A percentile compares a stretch with the other conserved stretches of the same genome.
phyloP scores from a whole-genome alignment of 805 yeast species.

The Ogataea chonburiensis region DNA sequence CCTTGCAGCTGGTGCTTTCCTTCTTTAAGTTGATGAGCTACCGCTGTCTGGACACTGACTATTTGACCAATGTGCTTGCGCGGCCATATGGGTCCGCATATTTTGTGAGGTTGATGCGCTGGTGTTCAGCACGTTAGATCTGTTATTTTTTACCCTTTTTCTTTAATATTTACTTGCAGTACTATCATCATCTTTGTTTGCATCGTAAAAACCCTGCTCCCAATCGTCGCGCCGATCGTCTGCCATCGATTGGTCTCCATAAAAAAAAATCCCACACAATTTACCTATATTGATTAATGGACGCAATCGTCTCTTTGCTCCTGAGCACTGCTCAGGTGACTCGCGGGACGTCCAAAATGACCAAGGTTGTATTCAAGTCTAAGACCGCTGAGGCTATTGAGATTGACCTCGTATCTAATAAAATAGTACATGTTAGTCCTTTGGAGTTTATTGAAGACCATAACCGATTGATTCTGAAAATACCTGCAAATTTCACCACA shows the following conservation, averaged over 20 bases:
- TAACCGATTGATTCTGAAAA: slow-evolving; percentile 9
- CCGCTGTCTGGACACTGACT: slow-evolving; percentile 1
- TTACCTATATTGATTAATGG: slow-evolving; percentile 4
- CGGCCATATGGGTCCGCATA: slow-evolving; percentile 5
- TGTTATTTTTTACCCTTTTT: slow-evolving; percentile 9
- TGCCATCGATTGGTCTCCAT: no score
- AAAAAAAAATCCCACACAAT: background rate
- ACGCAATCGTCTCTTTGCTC: slow-evolving; percentile 4
- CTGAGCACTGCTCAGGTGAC: slow-evolving; percentile 3
- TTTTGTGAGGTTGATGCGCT: slow-evolving; percentile 5
- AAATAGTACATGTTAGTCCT: slow-evolving; percentile 5
- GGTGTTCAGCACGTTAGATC: slow-evolving; percentile 7
- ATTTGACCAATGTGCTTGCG: background rate
- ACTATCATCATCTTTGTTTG: no score
- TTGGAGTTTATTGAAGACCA: slow-evolving; percentile 17
- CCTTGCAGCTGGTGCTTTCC: slow-evolving; percentile 32
- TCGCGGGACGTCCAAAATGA: slow-evolving; percentile 6
- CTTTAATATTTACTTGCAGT: slow-evolving; percentile 3
- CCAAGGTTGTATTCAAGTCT: slow-evolving; percentile 4
- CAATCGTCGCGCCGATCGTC: slow-evolving; percentile 6
- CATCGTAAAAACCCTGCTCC: no score
- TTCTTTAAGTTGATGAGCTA: slow-evolving; percentile 7
- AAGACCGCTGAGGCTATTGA: background rate
- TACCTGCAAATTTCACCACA: slow-evolving; percentile 5
- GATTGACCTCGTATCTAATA: slow-evolving; percentile 8